phyloP scores from a whole-genome alignment of 805 yeast species.

The Candida dajiaensis region DNA sequence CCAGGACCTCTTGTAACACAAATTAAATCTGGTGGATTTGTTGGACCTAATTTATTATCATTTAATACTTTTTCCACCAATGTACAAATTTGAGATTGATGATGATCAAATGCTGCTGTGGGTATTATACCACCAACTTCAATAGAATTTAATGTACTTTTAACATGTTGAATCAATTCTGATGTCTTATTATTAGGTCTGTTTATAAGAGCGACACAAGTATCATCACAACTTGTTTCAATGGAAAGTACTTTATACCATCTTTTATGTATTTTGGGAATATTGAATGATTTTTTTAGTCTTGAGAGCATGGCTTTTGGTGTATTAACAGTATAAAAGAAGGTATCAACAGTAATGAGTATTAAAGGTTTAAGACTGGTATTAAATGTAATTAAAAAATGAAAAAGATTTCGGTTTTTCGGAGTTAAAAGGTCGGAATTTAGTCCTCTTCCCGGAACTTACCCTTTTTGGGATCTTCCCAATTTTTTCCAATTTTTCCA shows the following conservation, averaged over 20 bases:
- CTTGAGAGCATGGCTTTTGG: background rate
- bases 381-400: too few relatives aligned
- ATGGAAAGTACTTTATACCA: conserved; percentile 70
- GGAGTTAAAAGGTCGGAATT: background rate
- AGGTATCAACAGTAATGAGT: too few relatives aligned
- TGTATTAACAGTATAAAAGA: too few relatives aligned
- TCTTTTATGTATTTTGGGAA: conserved; percentile 14
- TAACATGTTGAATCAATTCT: conserved; percentile 49
- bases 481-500: too few relatives aligned
- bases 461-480: background rate
- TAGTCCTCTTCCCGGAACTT: background rate
- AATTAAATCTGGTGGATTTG: conserved; percentile 55
- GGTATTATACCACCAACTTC: conserved; percentile 84
- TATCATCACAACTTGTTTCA: conserved; percentile 93
- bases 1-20: conserved; percentile 97
- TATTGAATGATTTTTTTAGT: background rate
- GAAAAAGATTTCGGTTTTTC: background rate
- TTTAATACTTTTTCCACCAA: conserved; percentile 42
- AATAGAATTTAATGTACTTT: conserved; percentile 60
- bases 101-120: conserved; percentile 75
- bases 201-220: conserved; percentile 78
- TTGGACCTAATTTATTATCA: conserved; percentile 9
- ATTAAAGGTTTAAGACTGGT: too few relatives aligned
- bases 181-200: conserved; percentile 29
- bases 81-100: conserved; percentile 50